A percentile compares a stretch with the other conserved stretches of the same genome.
phyloP scores from a whole-genome alignment of 2,329 filamentous ascomycete genomes.

The Lecanicillium sp. region DNA sequence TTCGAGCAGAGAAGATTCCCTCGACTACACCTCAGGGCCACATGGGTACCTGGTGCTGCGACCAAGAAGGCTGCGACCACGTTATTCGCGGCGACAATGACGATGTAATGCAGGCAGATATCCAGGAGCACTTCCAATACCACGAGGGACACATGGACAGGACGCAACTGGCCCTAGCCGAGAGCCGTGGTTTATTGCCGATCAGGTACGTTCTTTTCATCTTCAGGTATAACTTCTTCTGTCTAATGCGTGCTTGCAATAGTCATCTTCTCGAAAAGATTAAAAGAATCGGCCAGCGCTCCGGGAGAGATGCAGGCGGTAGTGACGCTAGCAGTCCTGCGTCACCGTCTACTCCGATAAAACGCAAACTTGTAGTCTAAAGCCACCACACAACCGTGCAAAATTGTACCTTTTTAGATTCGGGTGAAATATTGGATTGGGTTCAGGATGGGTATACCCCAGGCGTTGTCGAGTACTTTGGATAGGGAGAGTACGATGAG shows the following conservation, averaged over 20 bases:
- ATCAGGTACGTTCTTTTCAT: conserved; percentile 54
- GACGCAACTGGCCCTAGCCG: conserved; percentile 44
- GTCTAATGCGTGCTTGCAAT: too few relatives aligned
- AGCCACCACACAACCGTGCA: too few relatives aligned
- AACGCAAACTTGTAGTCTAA: conserved; percentile 34
- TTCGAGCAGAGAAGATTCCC: conserved; percentile 41
- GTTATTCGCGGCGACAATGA: conserved; percentile 55
- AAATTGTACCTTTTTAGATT: too few relatives aligned
- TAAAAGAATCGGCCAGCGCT: conserved; percentile 24
- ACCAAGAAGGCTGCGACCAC: conserved; percentile 54
- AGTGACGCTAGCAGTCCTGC: conserved; percentile 20
- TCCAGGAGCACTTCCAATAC: conserved; percentile 50
- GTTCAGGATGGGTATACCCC: too few relatives aligned
- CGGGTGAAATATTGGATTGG: too few relatives aligned
- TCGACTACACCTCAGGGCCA: conserved; percentile 43
- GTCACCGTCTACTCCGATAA: conserved; percentile 32
- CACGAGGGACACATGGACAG: conserved; percentile 49
- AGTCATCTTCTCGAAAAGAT: conserved; percentile 51
- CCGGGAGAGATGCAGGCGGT: conserved; percentile 25
- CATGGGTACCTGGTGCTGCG: conserved; percentile 58
- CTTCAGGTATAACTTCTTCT: too few relatives aligned
- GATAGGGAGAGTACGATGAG: too few relatives aligned
- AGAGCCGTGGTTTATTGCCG: conserved; percentile 47
- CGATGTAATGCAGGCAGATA: conserved; percentile 43
- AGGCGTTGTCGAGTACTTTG: too few relatives aligned